Evolutionary conservation across 768 basidiomycete genomes (phyloP), one percentile per base, ranked within the genome.

Genomic region (Leccinum longicurvipes): DNA sequence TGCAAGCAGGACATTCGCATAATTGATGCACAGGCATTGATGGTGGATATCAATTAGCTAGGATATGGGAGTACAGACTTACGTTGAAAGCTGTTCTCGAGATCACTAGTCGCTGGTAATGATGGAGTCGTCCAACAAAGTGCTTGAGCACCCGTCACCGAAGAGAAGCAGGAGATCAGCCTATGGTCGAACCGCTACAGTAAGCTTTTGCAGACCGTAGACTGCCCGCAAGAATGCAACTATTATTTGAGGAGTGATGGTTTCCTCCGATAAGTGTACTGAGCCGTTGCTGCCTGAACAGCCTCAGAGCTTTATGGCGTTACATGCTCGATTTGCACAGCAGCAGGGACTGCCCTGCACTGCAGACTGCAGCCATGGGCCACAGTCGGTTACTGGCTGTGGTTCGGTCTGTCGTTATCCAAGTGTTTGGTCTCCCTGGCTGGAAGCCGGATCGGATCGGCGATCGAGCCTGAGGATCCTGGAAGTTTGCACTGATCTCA

Each of bases 331-430:
- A 11, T n/a, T n/a, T n/a, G n/a, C n/a, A n/a, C n/a, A n/a, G n/a
- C n/a, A n/a, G n/a, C n/a, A n/a, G n/a, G n/a, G n/a, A n/a, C n/a
- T n/a, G n/a, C n/a, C n/a, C n/a, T 12, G 14, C 42, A 44, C 21
- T 23, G 21, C 42, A 44, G n/a, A n/a, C n/a, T 23, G 32, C 32
- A 34, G 32, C 28, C 28, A 6, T 29, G 28, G 9, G 2, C 32
- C 32, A 32, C 15, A 14, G 15, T 32, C 32, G 15, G n/a, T 39
- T 39, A 17, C 34, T 6, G 39, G 17, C 17, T 39, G n/a, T 39
- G 39, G n/a, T 39, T 39, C n/a, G n/a, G n/a, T 39, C 3, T 10
- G 21, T 54, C 21, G 56, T 54, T 53, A 57, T 31, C 39, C 10
- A 2, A 0, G 42, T 14, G 31, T 50, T 49, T 0, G 12, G 28